These are phyloP conservation scores for Dentiscutata heterogama DNA, from an alignment of 371 early-diverging fungal species.

Conservation along the genomic window DNA sequence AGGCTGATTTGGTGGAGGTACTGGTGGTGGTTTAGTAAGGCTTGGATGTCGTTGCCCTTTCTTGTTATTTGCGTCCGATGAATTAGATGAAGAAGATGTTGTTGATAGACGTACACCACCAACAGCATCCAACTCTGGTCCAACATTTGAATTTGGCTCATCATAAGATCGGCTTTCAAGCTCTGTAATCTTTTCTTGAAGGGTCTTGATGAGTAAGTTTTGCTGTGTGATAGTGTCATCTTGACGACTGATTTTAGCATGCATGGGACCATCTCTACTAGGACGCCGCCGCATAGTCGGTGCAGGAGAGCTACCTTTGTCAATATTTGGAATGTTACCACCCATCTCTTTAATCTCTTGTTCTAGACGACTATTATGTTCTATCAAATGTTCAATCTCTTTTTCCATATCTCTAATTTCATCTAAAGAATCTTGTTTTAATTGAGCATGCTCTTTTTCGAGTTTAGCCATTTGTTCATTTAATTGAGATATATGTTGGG, in stretches of 20 bases:
- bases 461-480: conserved; percentile 5
- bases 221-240: conserved; percentile 47
- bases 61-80: conserved; percentile 20
- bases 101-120: conserved; percentile 8
- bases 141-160: too few species aligned
- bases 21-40: conserved; percentile 22
- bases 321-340: background rate
- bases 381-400: conserved; percentile 32
- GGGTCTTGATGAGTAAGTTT: conserved; percentile 42
- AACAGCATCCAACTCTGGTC: conserved; percentile 37
- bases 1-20: conserved; percentile 41
- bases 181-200: conserved; percentile 47
- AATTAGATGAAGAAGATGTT: background rate
- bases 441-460: background rate
- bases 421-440: conserved; percentile 9
- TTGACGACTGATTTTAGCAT: conserved; percentile 36
- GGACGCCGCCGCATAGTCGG: background rate
- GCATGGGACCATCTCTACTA: background rate
- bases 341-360: background rate
- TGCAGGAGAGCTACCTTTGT: background rate
- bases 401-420: conserved; percentile 28
- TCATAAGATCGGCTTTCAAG: background rate
- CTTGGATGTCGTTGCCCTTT: background rate
- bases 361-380: conserved; percentile 33
- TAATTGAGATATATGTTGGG: conserved; percentile 10